Percentiles rank a stretch among this genome's conserved stretches.
phyloP scores from a whole-genome alignment of 768 basidiomycete genomes.

The Multifurca ochricompacta region DNA sequence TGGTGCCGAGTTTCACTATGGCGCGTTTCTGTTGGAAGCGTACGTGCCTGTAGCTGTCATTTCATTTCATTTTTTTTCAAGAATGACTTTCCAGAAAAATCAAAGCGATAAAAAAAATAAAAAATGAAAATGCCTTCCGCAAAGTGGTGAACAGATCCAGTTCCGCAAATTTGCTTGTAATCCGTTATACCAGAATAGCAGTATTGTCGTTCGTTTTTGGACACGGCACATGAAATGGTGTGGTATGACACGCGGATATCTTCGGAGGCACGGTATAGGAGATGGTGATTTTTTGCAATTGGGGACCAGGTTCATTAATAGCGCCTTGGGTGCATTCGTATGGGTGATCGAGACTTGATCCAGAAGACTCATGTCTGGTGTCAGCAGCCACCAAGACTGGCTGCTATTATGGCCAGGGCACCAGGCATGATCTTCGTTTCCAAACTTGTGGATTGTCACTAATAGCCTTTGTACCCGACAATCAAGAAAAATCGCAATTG shows the following conservation, averaged over 20 bases:
- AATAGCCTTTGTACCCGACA: not conserved
- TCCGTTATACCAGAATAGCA: conserved; percentile 41
- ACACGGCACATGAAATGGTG: conserved; percentile 32
- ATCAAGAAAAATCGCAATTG: not conserved
- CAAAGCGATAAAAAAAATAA: too few relatives aligned
- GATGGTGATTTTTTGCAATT: conserved; percentile 44
- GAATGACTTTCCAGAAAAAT: conserved; percentile 31
- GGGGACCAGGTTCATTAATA: conserved; percentile 45
- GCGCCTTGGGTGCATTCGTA: conserved; percentile 43
- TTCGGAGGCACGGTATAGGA: conserved; percentile 43
- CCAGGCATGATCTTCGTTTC: not conserved
- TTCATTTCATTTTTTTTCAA: conserved; percentile 48
- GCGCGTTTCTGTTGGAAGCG: conserved; percentile 39
- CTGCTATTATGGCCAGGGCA: not conserved
- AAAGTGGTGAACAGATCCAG: conserved; percentile 25
- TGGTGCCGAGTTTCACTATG: conserved; percentile 42
- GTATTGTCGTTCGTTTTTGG: conserved; percentile 44
- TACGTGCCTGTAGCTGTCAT: conserved; percentile 44
- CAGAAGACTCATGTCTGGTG: not conserved
- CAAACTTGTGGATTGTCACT: not conserved
- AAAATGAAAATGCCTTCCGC: not conserved
- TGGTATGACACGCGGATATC: conserved; percentile 52
- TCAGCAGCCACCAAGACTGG: not conserved
- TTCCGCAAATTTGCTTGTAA: conserved; percentile 60
- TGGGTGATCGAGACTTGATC: conserved; percentile 33